phyloP scores from a whole-genome alignment of 805 yeast species.

The Suhomyces kilbournensis region DNA sequence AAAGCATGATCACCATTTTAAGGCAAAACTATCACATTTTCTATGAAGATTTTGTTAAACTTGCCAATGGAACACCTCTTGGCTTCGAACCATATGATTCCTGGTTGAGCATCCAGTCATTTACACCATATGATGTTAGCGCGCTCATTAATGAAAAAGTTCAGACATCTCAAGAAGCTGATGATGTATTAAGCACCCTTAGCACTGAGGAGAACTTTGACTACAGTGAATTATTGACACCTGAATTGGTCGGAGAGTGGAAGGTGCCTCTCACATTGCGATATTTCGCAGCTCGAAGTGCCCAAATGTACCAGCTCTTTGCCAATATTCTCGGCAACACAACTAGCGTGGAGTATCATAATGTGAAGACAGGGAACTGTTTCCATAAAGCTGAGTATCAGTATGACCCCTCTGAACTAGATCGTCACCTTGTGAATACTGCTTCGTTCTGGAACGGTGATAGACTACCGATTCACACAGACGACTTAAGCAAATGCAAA shows the following conservation, averaged over 20 bases:
- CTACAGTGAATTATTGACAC: slow-evolving; percentile 19
- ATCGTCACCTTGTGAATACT: slow-evolving; percentile 28
- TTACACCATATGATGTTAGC: slow-evolving; percentile 8
- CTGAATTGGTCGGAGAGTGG: slow-evolving; percentile 45
- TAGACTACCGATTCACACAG: slow-evolving; percentile 46
- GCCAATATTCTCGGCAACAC: slow-evolving; percentile 34
- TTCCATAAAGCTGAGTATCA: slow-evolving; percentile 41
- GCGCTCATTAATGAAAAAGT: not conserved
- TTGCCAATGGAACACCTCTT: slow-evolving; percentile 46
- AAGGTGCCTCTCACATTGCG: slow-evolving; percentile 51
- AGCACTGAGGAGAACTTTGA: slow-evolving; percentile 11
- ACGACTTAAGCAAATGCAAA: slow-evolving; percentile 44
- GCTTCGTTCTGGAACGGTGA: slow-evolving; percentile 58
- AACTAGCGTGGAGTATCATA: slow-evolving; percentile 53
- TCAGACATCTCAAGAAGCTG: slow-evolving; percentile 1
- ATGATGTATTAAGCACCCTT: slow-evolving; percentile 3
- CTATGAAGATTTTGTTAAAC: slow-evolving; percentile 39
- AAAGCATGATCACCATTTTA: slow-evolving; percentile 37
- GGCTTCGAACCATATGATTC: slow-evolving; percentile 43
- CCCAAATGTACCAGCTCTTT: slow-evolving; percentile 43
- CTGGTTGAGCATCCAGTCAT: slow-evolving; percentile 9
- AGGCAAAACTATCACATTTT: slow-evolving; percentile 34
- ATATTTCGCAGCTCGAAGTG: slow-evolving; percentile 52
- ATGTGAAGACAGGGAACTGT: slow-evolving; percentile 26
- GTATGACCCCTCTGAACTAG: slow-evolving; percentile 32